Evolutionary conservation across 257 asterid species (phyloP).

Genomic region (Sherardia arvensis): DNA sequence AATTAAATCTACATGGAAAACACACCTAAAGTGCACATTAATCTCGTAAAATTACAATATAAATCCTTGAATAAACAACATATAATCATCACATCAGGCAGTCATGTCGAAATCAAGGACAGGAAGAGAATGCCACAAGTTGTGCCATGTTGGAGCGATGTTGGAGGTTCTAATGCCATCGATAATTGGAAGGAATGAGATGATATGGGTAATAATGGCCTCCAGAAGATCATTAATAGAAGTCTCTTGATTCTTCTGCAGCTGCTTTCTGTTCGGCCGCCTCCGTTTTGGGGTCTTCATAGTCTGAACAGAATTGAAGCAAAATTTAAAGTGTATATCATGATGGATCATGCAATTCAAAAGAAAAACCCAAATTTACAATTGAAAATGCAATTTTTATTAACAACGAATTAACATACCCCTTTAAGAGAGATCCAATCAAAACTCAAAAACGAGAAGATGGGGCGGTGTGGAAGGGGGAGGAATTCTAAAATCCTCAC

Average conservation of each 20-base stretch:
- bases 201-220: neutral
- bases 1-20: too few species aligned
- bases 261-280: neutral
- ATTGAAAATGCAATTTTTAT: too few species aligned
- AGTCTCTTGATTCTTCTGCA: neutral
- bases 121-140: constrained; percentile 1
- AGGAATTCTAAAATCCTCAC: neutral
- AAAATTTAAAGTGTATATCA: too few species aligned
- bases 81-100: too few species aligned
- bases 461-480: neutral
- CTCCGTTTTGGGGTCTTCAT: too few species aligned
- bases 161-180: neutral
- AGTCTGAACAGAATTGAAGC: too few species aligned
- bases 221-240: neutral
- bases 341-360: too few species aligned
- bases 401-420: too few species aligned
- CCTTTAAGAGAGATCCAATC: constrained; percentile 7
- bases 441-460: neutral
- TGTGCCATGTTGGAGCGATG: neutral
- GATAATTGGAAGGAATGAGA: neutral
- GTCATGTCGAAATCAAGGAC: neutral
- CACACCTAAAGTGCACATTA: too few species aligned
- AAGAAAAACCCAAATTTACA: too few species aligned
- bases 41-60: too few species aligned
- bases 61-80: too few species aligned